Base-by-base conservation (phyloP, 1,139 yeast genomes). In the Candida tropicalis region DNA sequence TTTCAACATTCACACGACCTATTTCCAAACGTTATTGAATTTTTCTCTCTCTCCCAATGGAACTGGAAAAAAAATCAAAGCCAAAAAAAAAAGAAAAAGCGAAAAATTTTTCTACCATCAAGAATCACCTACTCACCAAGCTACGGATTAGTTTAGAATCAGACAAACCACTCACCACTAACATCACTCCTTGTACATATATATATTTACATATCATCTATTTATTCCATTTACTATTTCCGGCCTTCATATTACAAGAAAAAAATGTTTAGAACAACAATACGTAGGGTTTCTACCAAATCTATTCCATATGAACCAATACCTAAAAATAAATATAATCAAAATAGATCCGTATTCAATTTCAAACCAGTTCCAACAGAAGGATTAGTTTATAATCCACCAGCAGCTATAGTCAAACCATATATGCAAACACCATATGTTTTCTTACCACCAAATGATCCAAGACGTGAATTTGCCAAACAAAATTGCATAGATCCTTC, bases 371-470 rank as follows among this genome's bases (percentile, higher is more conserved):
- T 56, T 35, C 62, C 63, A 29, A 62, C 68, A 6, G 65, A 62
- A 43, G 77, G 77, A 3, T 59, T 73, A 42, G 65, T 73, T 22
- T 63, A 65, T 52, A 66, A 65, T 43, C 76, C 76, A 11, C 73
- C 76, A 40, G 55, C 68, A 39, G 54, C 69, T 27, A 54, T 62
- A 33, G 36, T 50, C 23, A 48, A 55, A 17, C 64, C 70, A 23
- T 53, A 57, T 9, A 54, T 63, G 42, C 61, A 58, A 45, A 88
- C 96, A 0, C 95, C 96, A 26, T 76, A 75, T 49, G 82, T 82
- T 4, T 88, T 88, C 59, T 65, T 88, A 43, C 96, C 96, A 3
- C 56, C 65, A 2, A 56, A 63, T 7, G 95, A 87, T 57, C 81
- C 81, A 25, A 76, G 95, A 55, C 74, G 71, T 46, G 65, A 61